Base-by-base conservation (phyloP, 108 stramenopile genomes). In the Bacterosira constricta region DNA sequence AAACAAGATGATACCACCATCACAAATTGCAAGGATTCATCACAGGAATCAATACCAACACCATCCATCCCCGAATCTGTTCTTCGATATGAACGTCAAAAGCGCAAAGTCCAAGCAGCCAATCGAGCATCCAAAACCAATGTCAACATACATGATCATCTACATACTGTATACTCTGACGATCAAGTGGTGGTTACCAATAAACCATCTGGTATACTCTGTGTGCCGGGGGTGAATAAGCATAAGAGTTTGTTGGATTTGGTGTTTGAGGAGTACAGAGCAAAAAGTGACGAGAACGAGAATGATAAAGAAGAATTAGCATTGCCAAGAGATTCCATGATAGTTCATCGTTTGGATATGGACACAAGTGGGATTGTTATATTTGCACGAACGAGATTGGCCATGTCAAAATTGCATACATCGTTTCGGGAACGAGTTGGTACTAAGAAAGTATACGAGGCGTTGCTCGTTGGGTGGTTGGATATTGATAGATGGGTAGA, bases 301-400 rank as follows among this genome's bases (percentile, higher is more conserved):
- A 29, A 23, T 37, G 45, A 9, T 54, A 52, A 3, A 8, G 18
- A 10, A 21, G n/a, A 25, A 20, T 6, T 27, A 8, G 13, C 46
- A 7, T 30, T 76, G 8, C 52, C 58, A 6, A 66, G 60, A 30
- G 91, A 92, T 77, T 83, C 83, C 25, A 86, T 88, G 85, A 80
- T 92, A 18, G 86, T 87, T 29, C 91, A 92, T 63, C 83, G 91
- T 25, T 57, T 92, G n/a, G 91, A 92, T 68, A 92, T 92, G 91
- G 91, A 86, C 27, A 92, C 91, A 6, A 78, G 75, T 63, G 91
- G 91, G 5, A 66, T 92, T 20, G 66, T 92, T 15, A 83, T 86
- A n/a, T 92, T 83, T 69, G 91, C 91, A 9, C 68, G 86, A 12
- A 73, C 74, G 0, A 31, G 83, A 27, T 35, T 63, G 12, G 85